Conservation (phyloP, 1,284 basidiomycete genomes). For the Veloboletus limbatus region DNA sequence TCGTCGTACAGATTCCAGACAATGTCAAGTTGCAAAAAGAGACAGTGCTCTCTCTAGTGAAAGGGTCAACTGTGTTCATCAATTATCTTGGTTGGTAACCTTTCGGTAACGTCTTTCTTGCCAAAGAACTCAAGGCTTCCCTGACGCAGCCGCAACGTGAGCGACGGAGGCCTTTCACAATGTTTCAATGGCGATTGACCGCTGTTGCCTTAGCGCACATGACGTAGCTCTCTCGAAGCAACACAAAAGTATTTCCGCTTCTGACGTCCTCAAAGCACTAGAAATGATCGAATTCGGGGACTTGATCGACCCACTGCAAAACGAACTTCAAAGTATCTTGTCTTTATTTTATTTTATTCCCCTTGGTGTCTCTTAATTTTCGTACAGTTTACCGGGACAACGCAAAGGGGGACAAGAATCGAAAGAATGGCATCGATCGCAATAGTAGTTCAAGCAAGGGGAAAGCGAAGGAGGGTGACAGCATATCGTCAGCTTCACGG, state of each 20-base stretch:
- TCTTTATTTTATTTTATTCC: constrained; percentile 22
- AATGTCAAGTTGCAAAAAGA: constrained; percentile 86
- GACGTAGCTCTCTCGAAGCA: constrained; percentile 82
- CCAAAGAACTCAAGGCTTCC: constrained; percentile 3
- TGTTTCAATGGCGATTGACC: constrained; percentile 14
- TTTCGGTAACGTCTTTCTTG: background rate
- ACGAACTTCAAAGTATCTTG: constrained; percentile 63
- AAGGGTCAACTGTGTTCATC: constrained; percentile 88
- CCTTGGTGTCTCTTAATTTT: background rate
- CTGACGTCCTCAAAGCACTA: constrained; percentile 85
- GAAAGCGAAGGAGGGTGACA: constrained; percentile 27
- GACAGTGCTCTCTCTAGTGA: constrained; percentile 75
- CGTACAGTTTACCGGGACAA: constrained; percentile 57
- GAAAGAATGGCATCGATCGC: constrained; percentile 38
- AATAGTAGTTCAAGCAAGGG: constrained; percentile 29
- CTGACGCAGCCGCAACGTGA: constrained; percentile 68
- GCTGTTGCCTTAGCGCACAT: constrained; percentile 58
- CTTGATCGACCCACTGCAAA: constrained; percentile 64
- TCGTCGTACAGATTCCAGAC: constrained; percentile 65
- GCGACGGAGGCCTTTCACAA: constrained; percentile 25
- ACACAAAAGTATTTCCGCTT: constrained; percentile 85
- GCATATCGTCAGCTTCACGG: constrained; percentile 26
- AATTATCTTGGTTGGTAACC: constrained; percentile 74
- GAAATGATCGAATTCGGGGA: constrained; percentile 80
- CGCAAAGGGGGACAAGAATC: constrained; percentile 52